A percentile compares a stretch with the other conserved stretches of the same genome.
Evolutionary conservation across 73 alveolate genomes (phyloP).

Genomic region (Blepharisma japonicum): DNA sequence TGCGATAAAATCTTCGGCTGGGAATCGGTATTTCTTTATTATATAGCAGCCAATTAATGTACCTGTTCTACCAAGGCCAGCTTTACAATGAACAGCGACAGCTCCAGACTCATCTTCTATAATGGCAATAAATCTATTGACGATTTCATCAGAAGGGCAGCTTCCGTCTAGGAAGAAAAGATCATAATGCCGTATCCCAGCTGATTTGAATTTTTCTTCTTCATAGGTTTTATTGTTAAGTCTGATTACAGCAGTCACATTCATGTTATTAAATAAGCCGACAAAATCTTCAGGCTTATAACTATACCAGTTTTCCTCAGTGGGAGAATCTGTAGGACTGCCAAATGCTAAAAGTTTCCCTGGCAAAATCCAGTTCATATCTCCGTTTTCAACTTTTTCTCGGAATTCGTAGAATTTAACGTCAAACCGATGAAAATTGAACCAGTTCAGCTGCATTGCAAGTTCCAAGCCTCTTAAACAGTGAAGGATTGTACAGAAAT

Average conservation of each 20-base stretch:
- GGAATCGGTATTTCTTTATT: slow-evolving; percentile 76
- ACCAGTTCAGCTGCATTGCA: slow-evolving; percentile 74
- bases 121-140: slow-evolving; percentile 70
- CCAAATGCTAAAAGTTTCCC: slow-evolving; percentile 66
- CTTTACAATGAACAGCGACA: slow-evolving; percentile 96
- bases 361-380: slow-evolving; percentile 83
- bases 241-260: slow-evolving; percentile 78
- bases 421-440: slow-evolving; percentile 61
- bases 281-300: slow-evolving; percentile 41
- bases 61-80: slow-evolving; percentile 99
- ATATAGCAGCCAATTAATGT: slow-evolving; percentile 82
- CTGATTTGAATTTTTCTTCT: slow-evolving; percentile 68
- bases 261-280: slow-evolving; percentile 79
- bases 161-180: slow-evolving; percentile 93
- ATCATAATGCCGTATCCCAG: slow-evolving; percentile 74
- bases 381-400: slow-evolving; percentile 87
- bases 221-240: slow-evolving; percentile 78
- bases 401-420: slow-evolving; percentile 67
- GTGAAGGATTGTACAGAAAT: slow-evolving; percentile 76
- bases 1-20: slow-evolving; percentile 80
- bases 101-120: slow-evolving; percentile 78
- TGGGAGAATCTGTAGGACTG: slow-evolving; percentile 52
- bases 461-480: slow-evolving; percentile 81
- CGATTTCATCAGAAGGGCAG: slow-evolving; percentile 83
- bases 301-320: slow-evolving; percentile 59